Conservation (phyloP, 2,329 filamentous ascomycete genomes). For the Talaromyces piceae region DNA sequence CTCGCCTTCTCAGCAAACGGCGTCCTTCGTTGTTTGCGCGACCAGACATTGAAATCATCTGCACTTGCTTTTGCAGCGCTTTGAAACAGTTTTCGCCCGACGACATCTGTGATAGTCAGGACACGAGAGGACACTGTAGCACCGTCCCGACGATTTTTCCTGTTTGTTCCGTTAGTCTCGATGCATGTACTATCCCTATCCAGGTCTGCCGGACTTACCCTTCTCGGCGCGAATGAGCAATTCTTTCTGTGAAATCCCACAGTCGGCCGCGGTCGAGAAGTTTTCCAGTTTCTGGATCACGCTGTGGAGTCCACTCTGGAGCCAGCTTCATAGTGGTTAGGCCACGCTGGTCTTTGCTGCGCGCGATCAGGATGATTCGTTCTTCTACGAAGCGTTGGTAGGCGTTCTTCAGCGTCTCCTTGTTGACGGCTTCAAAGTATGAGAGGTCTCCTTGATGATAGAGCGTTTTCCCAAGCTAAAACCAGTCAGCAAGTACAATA, state of each 20-base stretch:
- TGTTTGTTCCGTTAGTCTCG: slow-evolving; percentile 13
- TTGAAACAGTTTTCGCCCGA: slow-evolving; percentile 62
- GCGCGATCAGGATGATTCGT: slow-evolving; percentile 71
- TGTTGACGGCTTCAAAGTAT: slow-evolving; percentile 98
- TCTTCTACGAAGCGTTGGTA: slow-evolving; percentile 85
- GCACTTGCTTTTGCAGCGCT: slow-evolving; percentile 21
- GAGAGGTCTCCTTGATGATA: slow-evolving; percentile 96
- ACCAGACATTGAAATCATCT: slow-evolving; percentile 25
- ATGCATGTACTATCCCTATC: not conserved
- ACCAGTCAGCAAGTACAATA: slow-evolving; percentile 15
- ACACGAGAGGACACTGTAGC: slow-evolving; percentile 81
- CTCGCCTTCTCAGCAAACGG: slow-evolving; percentile 28
- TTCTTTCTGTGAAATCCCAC: slow-evolving; percentile 88
- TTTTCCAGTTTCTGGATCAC: slow-evolving; percentile 54
- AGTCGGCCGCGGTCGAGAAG: slow-evolving; percentile 66
- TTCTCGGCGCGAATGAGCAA: slow-evolving; percentile 73
- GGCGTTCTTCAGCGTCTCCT: slow-evolving; percentile 91
- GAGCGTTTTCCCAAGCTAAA: slow-evolving; percentile 81
- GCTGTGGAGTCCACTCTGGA: slow-evolving; percentile 64
- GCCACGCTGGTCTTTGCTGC: slow-evolving; percentile 49
- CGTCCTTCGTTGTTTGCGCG: slow-evolving; percentile 30
- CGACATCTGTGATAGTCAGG: slow-evolving; percentile 63
- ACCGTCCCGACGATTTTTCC: slow-evolving; percentile 88
- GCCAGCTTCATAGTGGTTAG: slow-evolving; percentile 54
- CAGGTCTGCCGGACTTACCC: slow-evolving; percentile 42